Percentiles rank a stretch among this genome's conserved stretches.
phyloP scores from a whole-genome alignment of 2,329 filamentous ascomycete species.

The Pseudogymnoascus sp. region DNA sequence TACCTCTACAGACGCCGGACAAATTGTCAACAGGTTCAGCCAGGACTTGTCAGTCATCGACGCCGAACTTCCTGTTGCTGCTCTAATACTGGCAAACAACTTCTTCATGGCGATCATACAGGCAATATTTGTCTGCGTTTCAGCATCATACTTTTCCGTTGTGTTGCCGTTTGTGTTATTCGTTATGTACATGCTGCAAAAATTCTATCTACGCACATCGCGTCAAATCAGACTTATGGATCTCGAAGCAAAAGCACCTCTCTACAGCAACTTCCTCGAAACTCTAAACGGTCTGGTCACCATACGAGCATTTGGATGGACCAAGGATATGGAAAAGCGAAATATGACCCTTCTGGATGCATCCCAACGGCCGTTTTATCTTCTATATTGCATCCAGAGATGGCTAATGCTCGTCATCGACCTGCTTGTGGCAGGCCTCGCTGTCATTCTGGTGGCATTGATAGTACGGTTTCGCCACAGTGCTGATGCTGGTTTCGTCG shows the following conservation, averaged over 20 bases:
- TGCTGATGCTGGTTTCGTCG: slow-evolving; percentile 24
- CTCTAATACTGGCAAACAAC: slow-evolving; percentile 26
- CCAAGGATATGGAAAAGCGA: slow-evolving; percentile 34
- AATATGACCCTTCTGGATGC: slow-evolving; percentile 43
- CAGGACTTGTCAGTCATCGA: slow-evolving; percentile 33
- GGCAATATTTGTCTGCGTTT: slow-evolving; percentile 27
- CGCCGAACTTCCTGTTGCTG: slow-evolving; percentile 21
- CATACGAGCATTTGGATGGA: slow-evolving; percentile 50
- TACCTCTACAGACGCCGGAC: slow-evolving; percentile 35
- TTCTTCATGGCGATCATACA: slow-evolving; percentile 35
- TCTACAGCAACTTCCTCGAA: slow-evolving; percentile 51
- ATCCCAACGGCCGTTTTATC: slow-evolving; percentile 50
- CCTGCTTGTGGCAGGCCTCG: slow-evolving; percentile 19
- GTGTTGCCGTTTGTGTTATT: slow-evolving; percentile 42
- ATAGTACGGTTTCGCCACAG: slow-evolving; percentile 26
- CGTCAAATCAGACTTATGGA: slow-evolving; percentile 52
- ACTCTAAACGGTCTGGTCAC: slow-evolving; percentile 47
- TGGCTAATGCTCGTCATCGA: slow-evolving; percentile 43
- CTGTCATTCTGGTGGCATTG: slow-evolving; percentile 29
- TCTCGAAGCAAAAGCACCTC: slow-evolving; percentile 52
- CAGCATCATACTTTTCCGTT: slow-evolving; percentile 40
- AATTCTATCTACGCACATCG: slow-evolving; percentile 52
- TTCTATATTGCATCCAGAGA: slow-evolving; percentile 48
- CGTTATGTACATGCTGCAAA: slow-evolving; percentile 44
- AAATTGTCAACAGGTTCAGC: slow-evolving; percentile 38